A percentile compares a stretch with the other conserved stretches of the same genome.
phyloP scores from a whole-genome alignment of 306 rosid genomes.

The Prinsepia uniflora region DNA sequence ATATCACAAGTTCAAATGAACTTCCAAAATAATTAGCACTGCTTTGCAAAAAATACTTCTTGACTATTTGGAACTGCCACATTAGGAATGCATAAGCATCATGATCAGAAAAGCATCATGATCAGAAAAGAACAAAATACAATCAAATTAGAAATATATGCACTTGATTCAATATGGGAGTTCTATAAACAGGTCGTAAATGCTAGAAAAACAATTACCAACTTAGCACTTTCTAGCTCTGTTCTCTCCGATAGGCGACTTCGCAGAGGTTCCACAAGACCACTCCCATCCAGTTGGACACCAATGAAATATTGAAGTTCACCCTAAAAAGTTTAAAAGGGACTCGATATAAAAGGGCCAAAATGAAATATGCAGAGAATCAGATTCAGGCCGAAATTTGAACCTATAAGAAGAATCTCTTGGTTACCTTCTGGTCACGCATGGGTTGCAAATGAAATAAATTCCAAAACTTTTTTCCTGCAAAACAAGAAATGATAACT shows the following conservation, averaged over 20 bases:
- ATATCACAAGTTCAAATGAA: background rate
- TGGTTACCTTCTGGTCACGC: slow-evolving; percentile 80
- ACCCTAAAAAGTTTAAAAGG: slow-evolving; percentile 47
- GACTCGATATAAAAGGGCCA: slow-evolving; percentile 12
- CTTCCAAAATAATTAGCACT: background rate
- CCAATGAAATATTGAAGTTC: slow-evolving; percentile 98
- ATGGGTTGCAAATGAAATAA: slow-evolving; percentile 95
- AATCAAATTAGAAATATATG: background rate
- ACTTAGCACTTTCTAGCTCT: slow-evolving; percentile 59
- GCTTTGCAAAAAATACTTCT: background rate
- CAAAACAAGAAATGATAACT: slow-evolving; percentile 24
- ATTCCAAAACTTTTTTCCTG: slow-evolving; percentile 93
- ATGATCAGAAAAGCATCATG: slow-evolving; percentile 2
- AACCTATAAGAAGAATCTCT: slow-evolving; percentile 16
- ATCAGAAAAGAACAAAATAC: background rate
- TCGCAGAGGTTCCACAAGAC: slow-evolving; percentile 65
- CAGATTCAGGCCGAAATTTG: slow-evolving; percentile 18
- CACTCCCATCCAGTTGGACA: slow-evolving; percentile 90
- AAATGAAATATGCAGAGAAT: slow-evolving; percentile 4
- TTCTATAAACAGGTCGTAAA: background rate
- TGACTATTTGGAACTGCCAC: background rate
- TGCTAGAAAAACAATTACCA: slow-evolving; percentile 43
- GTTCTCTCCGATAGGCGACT: slow-evolving; percentile 59
- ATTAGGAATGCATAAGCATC: slow-evolving; percentile 1
- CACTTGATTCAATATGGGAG: background rate